Base-by-base conservation (phyloP, 257 asterid species). In the Solanum pennellii region DNA sequence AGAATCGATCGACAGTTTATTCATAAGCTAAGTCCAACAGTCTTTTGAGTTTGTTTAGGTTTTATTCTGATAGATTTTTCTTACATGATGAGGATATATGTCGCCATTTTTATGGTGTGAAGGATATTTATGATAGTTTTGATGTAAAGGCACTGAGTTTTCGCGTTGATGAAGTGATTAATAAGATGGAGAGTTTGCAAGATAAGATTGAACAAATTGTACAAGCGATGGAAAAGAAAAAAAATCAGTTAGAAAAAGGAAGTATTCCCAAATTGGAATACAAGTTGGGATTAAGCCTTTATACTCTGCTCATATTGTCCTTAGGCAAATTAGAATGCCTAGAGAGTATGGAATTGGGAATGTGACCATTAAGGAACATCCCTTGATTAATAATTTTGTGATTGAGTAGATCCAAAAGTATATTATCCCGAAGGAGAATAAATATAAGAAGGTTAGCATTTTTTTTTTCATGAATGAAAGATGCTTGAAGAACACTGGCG, bases 331-430 rank as follows among this genome's bases (percentile, higher is more conserved):
- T 72, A 91, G 98, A 3, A 84, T 94, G 88, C 99, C 98, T 2
- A 88, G 88, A 86, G 42, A 87, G 12, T 92, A 87, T 49, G 87
- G 74, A 44, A 80, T 76, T 20, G 90, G 76, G 10, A 93, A 92
- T 68, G 49, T 39, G 44, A 90, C 93, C 1, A 87, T 95, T 3
- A 52, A 39, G 15, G 98, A 94, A 89, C 92, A 94, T 73, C 98
- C 99, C 5, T 83, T 96, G 92, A 91, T 94, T 85, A 96, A 95
- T 47, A 44, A 87, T 12, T 96, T 96, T 41, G 91, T 93, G 21
- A 90, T 90, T 6, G 99, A 96, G 94, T 98, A 96, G 97, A 91
- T 96, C 14, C 89, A 97, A 35, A 96, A 94, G 95, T 96, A 96
- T 83, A 93, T 95, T 14, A 93, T 98, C 62, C 99, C 96, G 4